Conservation (phyloP, 1,139 yeast genomes). For the Debaryomycetaceae sp. region DNA sequence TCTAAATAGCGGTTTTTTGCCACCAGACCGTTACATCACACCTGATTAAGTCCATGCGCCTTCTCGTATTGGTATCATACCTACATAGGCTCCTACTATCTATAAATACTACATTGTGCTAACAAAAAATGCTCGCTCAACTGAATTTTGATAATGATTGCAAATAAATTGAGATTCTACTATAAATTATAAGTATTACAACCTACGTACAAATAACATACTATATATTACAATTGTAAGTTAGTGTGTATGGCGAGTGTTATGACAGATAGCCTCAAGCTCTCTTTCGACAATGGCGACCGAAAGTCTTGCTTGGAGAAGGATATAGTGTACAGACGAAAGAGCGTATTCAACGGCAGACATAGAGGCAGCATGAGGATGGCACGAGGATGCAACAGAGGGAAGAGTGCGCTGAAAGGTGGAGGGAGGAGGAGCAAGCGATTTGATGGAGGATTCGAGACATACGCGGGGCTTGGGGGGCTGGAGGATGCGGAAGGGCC, state of each 20-base stretch:
- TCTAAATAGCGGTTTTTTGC: too few species aligned
- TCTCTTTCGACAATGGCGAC: neutral
- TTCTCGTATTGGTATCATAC: too few species aligned
- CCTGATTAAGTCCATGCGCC: too few species aligned
- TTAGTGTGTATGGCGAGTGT: neutral
- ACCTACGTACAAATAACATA: neutral
- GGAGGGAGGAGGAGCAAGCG: neutral
- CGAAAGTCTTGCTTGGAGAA: neutral
- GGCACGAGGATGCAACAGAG: neutral
- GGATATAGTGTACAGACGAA: neutral
- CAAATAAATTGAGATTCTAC: neutral
- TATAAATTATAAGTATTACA: neutral
- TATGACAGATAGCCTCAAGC: neutral
- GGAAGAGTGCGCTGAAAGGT: neutral
- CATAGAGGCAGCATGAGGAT: neutral
- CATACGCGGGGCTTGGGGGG: neutral
- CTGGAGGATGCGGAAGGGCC: neutral
- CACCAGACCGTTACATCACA: too few species aligned
- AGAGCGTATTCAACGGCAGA: neutral
- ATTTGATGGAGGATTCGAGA: neutral
- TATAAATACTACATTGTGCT: neutral
- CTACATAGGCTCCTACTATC: too few species aligned
- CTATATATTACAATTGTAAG: neutral
- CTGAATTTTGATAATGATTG: neutral
- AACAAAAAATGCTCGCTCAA: slow-evolving; percentile 1